phyloP scores from a whole-genome alignment of 257 asterid genomes.

The Fraxinus cuspidata region DNA sequence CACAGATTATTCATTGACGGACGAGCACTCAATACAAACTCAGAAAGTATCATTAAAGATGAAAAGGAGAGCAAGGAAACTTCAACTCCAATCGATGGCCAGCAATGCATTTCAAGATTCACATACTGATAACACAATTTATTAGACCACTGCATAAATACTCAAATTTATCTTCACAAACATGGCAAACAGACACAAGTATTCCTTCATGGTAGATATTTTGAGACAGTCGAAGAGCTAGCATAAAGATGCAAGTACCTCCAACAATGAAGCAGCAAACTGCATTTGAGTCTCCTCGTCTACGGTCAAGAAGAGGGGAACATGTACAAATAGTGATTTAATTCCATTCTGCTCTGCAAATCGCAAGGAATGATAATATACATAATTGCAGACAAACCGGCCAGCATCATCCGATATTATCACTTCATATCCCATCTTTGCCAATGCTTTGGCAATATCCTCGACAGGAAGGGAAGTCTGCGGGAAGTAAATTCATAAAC shows the following conservation, averaged over 20 bases:
- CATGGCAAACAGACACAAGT: not conserved
- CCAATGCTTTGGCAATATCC: constrained; percentile 60
- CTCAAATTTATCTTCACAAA: constrained; percentile 17
- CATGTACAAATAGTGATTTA: constrained; percentile 82
- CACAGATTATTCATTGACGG: no score
- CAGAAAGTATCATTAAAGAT: not conserved
- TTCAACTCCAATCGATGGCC: not conserved
- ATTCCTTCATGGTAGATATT: not conserved
- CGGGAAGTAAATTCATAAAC: constrained; percentile 2
- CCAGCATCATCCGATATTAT: constrained; percentile 88
- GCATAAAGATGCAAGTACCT: constrained; percentile 52
- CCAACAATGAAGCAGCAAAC: constrained; percentile 79
- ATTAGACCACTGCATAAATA: constrained; percentile 23
- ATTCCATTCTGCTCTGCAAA: constrained; percentile 86
- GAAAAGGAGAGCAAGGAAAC: not conserved
- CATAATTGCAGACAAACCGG: constrained; percentile 92
- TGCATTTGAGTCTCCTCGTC: constrained; percentile 97
- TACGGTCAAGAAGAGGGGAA: constrained; percentile 85
- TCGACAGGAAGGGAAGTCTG: constrained; percentile 76
- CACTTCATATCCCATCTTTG: constrained; percentile 85
- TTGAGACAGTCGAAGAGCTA: constrained; percentile 19
- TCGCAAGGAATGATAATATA: constrained; percentile 88
- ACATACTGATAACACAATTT: constrained; percentile 9
- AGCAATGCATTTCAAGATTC: not conserved
- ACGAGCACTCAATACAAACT: no score